A percentile compares a stretch with the other conserved stretches of the same genome.
Conservation (phyloP, 306 rosid species). For the Quercus engelmannii region DNA sequence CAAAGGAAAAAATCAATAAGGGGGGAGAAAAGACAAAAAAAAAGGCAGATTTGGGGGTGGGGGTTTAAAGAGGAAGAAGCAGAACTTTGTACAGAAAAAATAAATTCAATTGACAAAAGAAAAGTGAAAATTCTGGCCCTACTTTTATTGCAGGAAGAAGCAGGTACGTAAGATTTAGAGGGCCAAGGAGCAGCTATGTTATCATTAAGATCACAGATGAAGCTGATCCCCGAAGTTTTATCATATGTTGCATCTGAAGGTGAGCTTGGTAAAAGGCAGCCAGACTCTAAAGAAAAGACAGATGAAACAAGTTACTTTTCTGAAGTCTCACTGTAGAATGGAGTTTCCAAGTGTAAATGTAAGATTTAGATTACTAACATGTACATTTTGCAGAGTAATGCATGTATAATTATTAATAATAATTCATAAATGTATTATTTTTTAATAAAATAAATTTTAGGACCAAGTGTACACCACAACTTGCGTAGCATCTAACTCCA, state of each 20-base stretch:
- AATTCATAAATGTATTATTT: not conserved
- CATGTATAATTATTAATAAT: not conserved
- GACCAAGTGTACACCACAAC: not conserved
- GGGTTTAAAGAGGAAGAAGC: not conserved
- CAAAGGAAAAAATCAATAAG: not conserved
- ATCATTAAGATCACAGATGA: slow-evolving; percentile 75
- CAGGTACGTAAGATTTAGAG: slow-evolving; percentile 27
- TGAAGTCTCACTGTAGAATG: slow-evolving; percentile 6
- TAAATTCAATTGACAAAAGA: not conserved
- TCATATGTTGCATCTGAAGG: slow-evolving; percentile 58
- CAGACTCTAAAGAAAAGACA: slow-evolving; percentile 42
- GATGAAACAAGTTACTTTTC: slow-evolving; percentile 5
- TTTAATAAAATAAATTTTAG: not conserved
- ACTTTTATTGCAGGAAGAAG: slow-evolving; percentile 60
- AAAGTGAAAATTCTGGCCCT: slow-evolving; percentile 18
- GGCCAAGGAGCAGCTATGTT: slow-evolving; percentile 76
- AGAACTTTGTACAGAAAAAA: not conserved
- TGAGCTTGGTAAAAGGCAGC: slow-evolving; percentile 68
- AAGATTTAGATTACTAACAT: not conserved
- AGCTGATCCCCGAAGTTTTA: slow-evolving; percentile 50
- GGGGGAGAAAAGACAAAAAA: not conserved
- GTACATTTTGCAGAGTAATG: not conserved
- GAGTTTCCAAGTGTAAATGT: not conserved
- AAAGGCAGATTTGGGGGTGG: not conserved
- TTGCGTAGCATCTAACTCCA: not conserved